Percentiles rank a stretch among this genome's conserved stretches.
These are phyloP conservation scores for Xerocomus minutiporus DNA, from an alignment of 1,284 basidiomycete genomes.

Conservation along the genomic window DNA sequence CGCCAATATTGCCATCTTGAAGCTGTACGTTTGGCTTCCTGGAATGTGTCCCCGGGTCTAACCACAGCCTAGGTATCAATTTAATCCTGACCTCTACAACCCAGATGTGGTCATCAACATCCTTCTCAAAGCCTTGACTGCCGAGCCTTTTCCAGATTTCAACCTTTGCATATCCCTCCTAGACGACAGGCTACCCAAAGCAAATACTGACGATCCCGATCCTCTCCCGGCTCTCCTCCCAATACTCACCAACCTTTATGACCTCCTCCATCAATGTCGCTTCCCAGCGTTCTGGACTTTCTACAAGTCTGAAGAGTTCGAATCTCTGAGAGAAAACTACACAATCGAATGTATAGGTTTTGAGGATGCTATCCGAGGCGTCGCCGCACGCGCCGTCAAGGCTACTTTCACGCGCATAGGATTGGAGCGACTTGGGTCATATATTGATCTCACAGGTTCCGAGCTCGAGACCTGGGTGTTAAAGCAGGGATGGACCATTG, in stretches of 20 bases:
- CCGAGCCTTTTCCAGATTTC: slow-evolving; percentile 85
- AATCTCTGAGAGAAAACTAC: slow-evolving; percentile 77
- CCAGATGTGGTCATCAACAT: slow-evolving; percentile 92
- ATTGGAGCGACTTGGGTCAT: slow-evolving; percentile 62
- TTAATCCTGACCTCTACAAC: slow-evolving; percentile 92
- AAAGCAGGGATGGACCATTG: slow-evolving; percentile 72
- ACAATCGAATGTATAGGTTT: slow-evolving; percentile 79
- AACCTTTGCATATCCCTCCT: slow-evolving; percentile 88
- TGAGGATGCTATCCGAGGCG: slow-evolving; percentile 73
- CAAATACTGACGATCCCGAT: slow-evolving; percentile 74
- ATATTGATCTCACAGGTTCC: slow-evolving; percentile 66
- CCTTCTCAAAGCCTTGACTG: slow-evolving; percentile 86
- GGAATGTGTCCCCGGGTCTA: not conserved
- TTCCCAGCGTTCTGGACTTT: slow-evolving; percentile 87
- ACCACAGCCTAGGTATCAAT: slow-evolving; percentile 75
- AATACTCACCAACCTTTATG: slow-evolving; percentile 68
- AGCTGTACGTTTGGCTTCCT: slow-evolving; percentile 51
- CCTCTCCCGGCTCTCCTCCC: slow-evolving; percentile 74
- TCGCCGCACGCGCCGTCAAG: slow-evolving; percentile 72
- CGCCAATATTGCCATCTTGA: slow-evolving; percentile 86
- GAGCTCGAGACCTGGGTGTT: slow-evolving; percentile 64
- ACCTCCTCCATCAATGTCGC: slow-evolving; percentile 79
- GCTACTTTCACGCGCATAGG: slow-evolving; percentile 77
- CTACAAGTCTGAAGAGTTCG: slow-evolving; percentile 64
- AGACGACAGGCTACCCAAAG: slow-evolving; percentile 64